These are phyloP conservation scores for Boletus reticulatus DNA, from an alignment of 768 basidiomycete species.

Conservation along the genomic window DNA sequence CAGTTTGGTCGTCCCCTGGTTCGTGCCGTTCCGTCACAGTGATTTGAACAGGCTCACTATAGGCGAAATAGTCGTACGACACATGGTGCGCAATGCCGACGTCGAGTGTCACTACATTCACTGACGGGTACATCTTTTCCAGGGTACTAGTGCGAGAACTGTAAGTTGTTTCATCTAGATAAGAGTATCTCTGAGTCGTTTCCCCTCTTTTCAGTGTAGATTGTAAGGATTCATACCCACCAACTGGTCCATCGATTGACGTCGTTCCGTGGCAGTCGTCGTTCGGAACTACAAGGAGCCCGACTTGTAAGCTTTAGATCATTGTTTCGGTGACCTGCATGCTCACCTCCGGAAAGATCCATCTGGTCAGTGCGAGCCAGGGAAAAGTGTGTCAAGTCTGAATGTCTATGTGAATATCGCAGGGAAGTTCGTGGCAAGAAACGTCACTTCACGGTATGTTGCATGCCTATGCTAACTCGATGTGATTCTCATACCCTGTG, in stretches of 20 bases:
- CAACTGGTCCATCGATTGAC: neutral
- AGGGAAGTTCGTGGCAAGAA: slow-evolving; percentile 91
- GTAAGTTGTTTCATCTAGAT: slow-evolving; percentile 42
- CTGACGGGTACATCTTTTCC: slow-evolving; percentile 1
- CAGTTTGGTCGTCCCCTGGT: slow-evolving; percentile 79
- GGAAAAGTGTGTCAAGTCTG: slow-evolving; percentile 22
- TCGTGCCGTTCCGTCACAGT: slow-evolving; percentile 24
- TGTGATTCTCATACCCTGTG: neutral
- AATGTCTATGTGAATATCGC: slow-evolving; percentile 21
- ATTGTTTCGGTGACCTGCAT: neutral
- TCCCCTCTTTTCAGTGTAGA: slow-evolving; percentile 51
- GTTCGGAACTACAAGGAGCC: slow-evolving; percentile 68
- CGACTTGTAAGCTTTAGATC: slow-evolving; percentile 62
- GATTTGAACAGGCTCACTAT: slow-evolving; percentile 1
- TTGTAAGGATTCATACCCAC: slow-evolving; percentile 42
- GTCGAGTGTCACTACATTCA: neutral
- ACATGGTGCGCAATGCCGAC: slow-evolving; percentile 43
- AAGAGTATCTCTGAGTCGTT: neutral
- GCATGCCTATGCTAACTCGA: neutral
- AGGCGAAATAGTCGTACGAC: slow-evolving; percentile 47
- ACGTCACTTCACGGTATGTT: slow-evolving; percentile 77
- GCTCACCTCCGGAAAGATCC: slow-evolving; percentile 44
- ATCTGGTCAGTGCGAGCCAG: slow-evolving; percentile 64
- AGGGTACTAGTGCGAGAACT: slow-evolving; percentile 74
- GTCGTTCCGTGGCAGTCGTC: slow-evolving; percentile 48